Base-by-base conservation (phyloP, 2,329 filamentous ascomycete species). In the Aspergillus flavus region DNA sequence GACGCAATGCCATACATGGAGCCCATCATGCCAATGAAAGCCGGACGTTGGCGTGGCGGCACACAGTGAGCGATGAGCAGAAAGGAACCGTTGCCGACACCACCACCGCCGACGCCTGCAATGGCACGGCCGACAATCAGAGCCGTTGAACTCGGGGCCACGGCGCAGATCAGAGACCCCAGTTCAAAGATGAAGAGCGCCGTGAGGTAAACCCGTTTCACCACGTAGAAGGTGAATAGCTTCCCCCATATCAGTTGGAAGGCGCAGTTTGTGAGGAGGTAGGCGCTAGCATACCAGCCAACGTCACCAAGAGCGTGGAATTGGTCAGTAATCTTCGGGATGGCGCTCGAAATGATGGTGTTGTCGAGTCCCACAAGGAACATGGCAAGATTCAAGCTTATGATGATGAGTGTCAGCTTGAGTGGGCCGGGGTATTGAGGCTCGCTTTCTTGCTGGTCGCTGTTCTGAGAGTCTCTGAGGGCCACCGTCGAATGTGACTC, bases 1-100 rank as follows among this genome's bases (percentile, higher is more conserved):
- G 70, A 71, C 1, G 77, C 77, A 10, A 74, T 16, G 7, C 76
- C 75, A 75, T 75, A 80, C 45, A 71, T 66, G 19, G 78, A 64
- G 1, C 74, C 78, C 30, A 72, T 72, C 26, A 73, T 59, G 4
- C 67, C 67, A 16, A 80, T 68, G 57, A 80, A 79, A 9, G 71
- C 53, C 0, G 73, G 68, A 39, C 68, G 67, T 43, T 65, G 60
- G 9, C 61, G 61, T 11, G 62, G 58, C 5, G 66, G 63, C 1
- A 68, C 67, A 5, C 66, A 57, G 69, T 63, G 65, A 43, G 58
- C 68, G 45, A 53, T 54, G n/a, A 73, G 62, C 7, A 69, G 74
- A 57, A 79, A 65, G 21, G 68, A 68, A 6, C 73, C 73, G 32
- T 68, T 54, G 45, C 74, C 76, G 52, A 75, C 68, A 14, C 75